A percentile compares a stretch with the other conserved stretches of the same genome.
Evolutionary conservation across 257 asterid genomes (phyloP).

Genomic region (Mitragyna speciosa): DNA sequence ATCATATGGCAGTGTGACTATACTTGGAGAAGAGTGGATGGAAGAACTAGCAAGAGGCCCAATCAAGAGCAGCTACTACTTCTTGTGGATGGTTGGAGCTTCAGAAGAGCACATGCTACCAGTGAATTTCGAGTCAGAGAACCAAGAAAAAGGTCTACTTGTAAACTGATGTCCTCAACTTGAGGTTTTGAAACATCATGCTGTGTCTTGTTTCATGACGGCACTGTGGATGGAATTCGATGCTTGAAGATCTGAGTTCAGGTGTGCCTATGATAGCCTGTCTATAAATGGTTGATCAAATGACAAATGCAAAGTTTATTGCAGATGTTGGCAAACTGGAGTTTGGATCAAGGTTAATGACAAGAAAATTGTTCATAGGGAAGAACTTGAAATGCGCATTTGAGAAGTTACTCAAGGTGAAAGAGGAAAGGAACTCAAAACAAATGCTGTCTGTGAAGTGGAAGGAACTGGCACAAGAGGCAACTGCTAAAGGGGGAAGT

Average conservation of each 20-base stretch:
- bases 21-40: too few species aligned
- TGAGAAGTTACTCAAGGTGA: conserved; percentile 16
- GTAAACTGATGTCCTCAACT: conserved; percentile 38
- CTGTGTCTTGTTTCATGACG: conserved; percentile 34
- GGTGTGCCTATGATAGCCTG: conserved; percentile 29
- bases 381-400: conserved; percentile 27
- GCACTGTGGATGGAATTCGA: conserved; percentile 44
- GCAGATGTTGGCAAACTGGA: conserved; percentile 29
- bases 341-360: conserved; percentile 22
- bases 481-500: conserved; percentile 25
- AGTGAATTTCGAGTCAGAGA: conserved; percentile 10
- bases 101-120: conserved; percentile 31
- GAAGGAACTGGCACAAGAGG: conserved; percentile 20
- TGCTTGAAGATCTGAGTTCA: conserved; percentile 23
- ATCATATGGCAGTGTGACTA: too few species aligned
- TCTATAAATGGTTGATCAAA: conserved; percentile 27
- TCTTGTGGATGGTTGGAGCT: conserved; percentile 31
- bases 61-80: too few species aligned
- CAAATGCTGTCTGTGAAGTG: conserved; percentile 28
- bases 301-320: conserved; percentile 29
- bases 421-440: conserved; percentile 11
- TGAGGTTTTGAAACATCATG: conserved; percentile 26
- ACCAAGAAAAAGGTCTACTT: conserved; percentile 18
- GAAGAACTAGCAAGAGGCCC: too few species aligned
- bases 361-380: conserved; percentile 22